These are phyloP conservation scores for Carpinus viminea DNA, from an alignment of 306 rosid genomes.

Conservation along the genomic window DNA sequence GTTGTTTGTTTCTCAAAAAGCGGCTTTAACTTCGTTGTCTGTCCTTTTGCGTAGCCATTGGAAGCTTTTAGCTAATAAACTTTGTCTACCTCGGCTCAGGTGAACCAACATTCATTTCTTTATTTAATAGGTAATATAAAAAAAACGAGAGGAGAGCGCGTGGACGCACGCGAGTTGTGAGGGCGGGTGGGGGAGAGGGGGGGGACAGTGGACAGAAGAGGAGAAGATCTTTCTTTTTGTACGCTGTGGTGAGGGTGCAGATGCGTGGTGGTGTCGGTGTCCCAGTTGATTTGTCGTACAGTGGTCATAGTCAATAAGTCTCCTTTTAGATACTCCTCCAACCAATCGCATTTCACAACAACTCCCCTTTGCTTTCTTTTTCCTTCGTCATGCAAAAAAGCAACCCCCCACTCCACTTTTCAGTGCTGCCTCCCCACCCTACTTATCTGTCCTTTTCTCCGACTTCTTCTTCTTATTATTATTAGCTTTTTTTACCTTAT, in stretches of 20 bases:
- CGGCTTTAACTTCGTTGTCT: no score
- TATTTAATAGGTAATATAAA: neutral
- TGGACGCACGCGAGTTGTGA: neutral
- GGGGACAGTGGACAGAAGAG: neutral
- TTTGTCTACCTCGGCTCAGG: no score
- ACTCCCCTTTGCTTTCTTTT: neutral
- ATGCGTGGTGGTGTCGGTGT: constrained; percentile 24
- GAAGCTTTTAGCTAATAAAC: no score
- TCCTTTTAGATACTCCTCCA: constrained; percentile 8
- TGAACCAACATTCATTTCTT: no score
- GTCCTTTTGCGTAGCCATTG: no score
- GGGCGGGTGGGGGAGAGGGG: neutral
- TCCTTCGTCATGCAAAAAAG: constrained; percentile 22
- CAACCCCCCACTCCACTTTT: neutral
- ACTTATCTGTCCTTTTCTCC: constrained; percentile 14
- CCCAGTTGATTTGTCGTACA: constrained; percentile 8
- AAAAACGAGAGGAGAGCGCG: neutral
- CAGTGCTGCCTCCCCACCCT: no score
- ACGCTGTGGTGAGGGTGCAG: neutral
- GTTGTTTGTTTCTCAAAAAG: no score
- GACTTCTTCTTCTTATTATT: neutral
- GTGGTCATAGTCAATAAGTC: neutral
- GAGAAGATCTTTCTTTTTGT: constrained; percentile 11
- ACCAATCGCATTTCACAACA: constrained; percentile 10
- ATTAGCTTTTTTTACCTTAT: no score